Evolutionary conservation across 352 stramenopile genomes (phyloP), one percentile per base, ranked within the genome.

Genomic region (Saprolegnia parasitica): DNA sequence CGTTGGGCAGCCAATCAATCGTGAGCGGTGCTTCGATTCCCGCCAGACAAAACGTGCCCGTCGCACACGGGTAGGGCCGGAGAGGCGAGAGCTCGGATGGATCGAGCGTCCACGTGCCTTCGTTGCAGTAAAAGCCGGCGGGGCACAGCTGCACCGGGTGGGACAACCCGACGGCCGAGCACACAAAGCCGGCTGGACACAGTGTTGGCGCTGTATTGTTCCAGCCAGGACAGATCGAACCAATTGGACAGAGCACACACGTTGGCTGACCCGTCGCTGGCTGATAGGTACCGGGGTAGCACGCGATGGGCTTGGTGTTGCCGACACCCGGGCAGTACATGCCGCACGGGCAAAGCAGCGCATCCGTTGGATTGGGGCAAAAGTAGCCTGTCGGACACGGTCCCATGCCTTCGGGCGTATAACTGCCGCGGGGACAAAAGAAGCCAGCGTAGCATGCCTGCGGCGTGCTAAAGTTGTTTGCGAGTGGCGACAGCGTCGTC

Each of bases 181-280:
- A 99, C 1, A 99, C 95, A 75, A 98, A 99, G 15, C 97, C 97
- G 40, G 90, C 87, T 11, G 93, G 88, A 71, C 97, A 99, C 29
- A 90, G 62, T 60, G 91, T 73, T 6, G 91, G 92, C 6, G 74
- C 72, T 15, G 77, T 60, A 65, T 86, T 90, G 29, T 83, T 90
- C 72, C 81, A 93, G 21, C 92, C 80, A 23, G 96, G 96, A 74
- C 97, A 99, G 35, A 99, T 83, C 63, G 96, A 79, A 1, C 96
- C 97, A n/a, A 81, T 89, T 10, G 95, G 89, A 72, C 97, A 99
- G 16, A 98, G 74, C 8, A 85, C 96, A 72, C 97, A 99, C 62
- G 89, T 98, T 26, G 88, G 96, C 65, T 95, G 85, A 23, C 87
- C 85, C 13, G 68, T 42, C 4, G 73, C 39, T 9, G 88, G 76